Evolutionary conservation across 352 stramenopile genomes (phyloP), one percentile per base, ranked within the genome.

Genomic region (Phytopythium boreale): DNA sequence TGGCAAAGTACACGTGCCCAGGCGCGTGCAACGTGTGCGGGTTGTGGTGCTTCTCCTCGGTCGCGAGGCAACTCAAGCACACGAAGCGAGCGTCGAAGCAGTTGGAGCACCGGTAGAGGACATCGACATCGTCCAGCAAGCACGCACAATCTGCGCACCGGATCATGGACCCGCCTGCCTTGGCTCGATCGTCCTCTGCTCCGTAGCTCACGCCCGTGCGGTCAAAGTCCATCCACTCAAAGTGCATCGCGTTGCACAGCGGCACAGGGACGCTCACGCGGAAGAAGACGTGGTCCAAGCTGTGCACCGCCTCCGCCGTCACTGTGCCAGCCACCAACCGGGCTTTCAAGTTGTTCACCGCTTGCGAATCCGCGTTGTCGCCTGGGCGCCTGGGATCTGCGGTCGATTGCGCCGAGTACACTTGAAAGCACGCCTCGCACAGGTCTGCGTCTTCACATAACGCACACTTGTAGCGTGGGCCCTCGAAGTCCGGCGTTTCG

Each of bases 391-490:
- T 22, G n/a, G n/a, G 44, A 11, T 51, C 44, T 4, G 44, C 44
- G n/a, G 44, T 7, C 2, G 44, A 51, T 29, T 51, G 44, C n/a
- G 44, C n/a, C 2, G 44, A 27, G n/a, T 29, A 29, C n/a, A 29
- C 44, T 51, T 79, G 79, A 62, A 83, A 92, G 66, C 85, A 93
- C 5, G 63, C 46, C 5, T 66, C 81, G 49, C 85, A 93, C 8
- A 93, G 68, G 61, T 93, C 85, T 58, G 85, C 81, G 59, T 93
- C 80, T n/a, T 73, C 74, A 52, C 85, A 93, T 37, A 82, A 80
- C 3, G 70, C 74, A 49, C 85, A 93, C 64, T 93, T 93, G 68
- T 90, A 93, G 12, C 85, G 76, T 17, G 82, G 43, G 3, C 71
- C 67, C 11, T 72, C 52, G 37, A 93, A 83, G 36, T 92, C 83